phyloP scores from a whole-genome alignment of 129 eudicot genomes.

The Chrysanthemum makinoi region DNA sequence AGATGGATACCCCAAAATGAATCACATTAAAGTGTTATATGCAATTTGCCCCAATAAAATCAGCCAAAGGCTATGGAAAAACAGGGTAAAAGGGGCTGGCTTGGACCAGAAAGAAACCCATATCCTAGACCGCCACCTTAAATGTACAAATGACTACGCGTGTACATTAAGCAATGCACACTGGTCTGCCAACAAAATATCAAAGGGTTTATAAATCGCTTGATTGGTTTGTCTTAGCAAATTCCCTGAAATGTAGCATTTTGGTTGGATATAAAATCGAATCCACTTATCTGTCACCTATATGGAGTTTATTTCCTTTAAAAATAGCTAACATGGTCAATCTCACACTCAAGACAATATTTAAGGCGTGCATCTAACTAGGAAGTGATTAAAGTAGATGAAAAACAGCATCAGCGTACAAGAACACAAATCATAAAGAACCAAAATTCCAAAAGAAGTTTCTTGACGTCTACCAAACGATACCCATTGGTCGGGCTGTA shows the following conservation, averaged over 20 bases:
- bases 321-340: not conserved
- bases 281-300: no score
- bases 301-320: no score
- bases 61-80: no score
- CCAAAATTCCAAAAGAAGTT: constrained; percentile 27
- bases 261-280: no score
- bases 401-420: not conserved
- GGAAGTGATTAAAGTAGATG: not conserved
- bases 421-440: constrained; percentile 8
- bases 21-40: no score
- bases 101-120: not conserved
- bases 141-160: not conserved
- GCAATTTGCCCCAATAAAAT: no score
- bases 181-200: not conserved
- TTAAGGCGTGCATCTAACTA: not conserved
- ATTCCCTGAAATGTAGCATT: no score
- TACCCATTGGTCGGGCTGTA: constrained; percentile 19
- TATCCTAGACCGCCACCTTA: not conserved
- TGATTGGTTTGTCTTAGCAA: not conserved
- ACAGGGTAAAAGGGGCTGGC: not conserved
- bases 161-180: not conserved
- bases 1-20: no score
- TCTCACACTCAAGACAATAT: not conserved
- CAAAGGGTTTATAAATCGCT: not conserved
- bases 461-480: constrained; percentile 16